Conservation (phyloP, 495 filamentous ascomycete genomes). For the Delitschia confertaspora region DNA sequence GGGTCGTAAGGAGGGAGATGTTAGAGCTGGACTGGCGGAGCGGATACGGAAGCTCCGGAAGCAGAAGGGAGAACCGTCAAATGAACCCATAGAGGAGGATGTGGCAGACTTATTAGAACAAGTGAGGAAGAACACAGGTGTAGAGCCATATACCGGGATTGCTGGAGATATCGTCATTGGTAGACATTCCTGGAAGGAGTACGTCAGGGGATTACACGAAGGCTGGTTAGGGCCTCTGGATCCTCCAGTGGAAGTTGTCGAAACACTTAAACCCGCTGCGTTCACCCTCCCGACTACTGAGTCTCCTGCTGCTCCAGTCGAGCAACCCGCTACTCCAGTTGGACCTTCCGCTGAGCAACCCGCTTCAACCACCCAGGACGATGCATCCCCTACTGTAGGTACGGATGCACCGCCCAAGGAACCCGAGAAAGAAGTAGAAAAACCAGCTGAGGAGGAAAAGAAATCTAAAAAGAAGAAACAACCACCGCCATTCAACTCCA, state of each 20-base stretch:
- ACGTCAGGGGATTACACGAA: conserved; percentile 84
- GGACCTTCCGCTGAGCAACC: neutral
- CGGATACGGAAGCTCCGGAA: conserved; percentile 61
- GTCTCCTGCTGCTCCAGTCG: neutral
- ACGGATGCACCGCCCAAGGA: conserved; percentile 33
- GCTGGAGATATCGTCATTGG: conserved; percentile 83
- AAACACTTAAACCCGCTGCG: conserved; percentile 3
- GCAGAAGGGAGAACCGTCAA: conserved; percentile 43
- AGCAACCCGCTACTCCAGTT: conserved; percentile 1
- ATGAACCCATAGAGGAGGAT: conserved; percentile 44
- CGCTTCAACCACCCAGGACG: conserved; percentile 22
- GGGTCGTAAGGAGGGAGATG: conserved; percentile 78
- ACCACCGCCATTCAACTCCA: conserved; percentile 57
- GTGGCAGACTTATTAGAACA: conserved; percentile 26
- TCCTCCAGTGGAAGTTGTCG: conserved; percentile 34
- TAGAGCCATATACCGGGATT: conserved; percentile 61
- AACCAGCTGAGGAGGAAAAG: conserved; percentile 32
- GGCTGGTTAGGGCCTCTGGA: conserved; percentile 88
- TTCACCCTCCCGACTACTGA: neutral
- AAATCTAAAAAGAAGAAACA: conserved; percentile 47
- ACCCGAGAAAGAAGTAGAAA: conserved; percentile 39
- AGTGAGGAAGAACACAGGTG: conserved; percentile 41
- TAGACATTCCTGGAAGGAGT: conserved; percentile 95
- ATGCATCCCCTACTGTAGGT: conserved; percentile 29
- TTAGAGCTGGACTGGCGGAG: conserved; percentile 74